Percentiles rank a stretch among this genome's conserved stretches.
Evolutionary conservation across 768 basidiomycete species (phyloP).

Genomic region (Boletales sp.): DNA sequence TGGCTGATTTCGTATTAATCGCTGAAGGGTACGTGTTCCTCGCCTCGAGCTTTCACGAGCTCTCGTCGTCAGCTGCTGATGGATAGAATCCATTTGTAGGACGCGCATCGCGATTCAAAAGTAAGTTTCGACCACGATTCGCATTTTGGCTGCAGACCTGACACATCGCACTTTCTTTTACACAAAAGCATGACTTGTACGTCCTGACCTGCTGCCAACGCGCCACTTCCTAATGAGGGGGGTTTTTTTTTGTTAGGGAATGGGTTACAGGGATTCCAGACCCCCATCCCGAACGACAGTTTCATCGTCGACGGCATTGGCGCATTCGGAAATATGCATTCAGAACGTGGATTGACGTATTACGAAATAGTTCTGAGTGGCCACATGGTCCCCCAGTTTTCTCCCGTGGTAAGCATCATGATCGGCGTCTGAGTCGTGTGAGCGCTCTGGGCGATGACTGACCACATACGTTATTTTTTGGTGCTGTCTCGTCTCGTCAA

Average conservation of each 20-base stretch:
- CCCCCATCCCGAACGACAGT: constrained; percentile 58
- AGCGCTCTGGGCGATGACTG: not conserved
- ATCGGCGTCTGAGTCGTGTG: not conserved
- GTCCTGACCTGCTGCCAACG: constrained; percentile 21
- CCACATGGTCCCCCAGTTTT: constrained; percentile 74
- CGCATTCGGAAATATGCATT: constrained; percentile 59
- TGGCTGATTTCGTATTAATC: constrained; percentile 71
- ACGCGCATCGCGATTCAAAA: constrained; percentile 64
- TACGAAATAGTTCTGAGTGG: constrained; percentile 65
- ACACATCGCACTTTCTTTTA: not conserved
- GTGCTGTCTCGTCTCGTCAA: not conserved
- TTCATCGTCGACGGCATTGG: constrained; percentile 72
- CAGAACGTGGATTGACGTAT: constrained; percentile 66
- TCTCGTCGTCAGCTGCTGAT: constrained; percentile 7
- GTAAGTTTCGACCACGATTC: constrained; percentile 31
- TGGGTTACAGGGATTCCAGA: constrained; percentile 71
- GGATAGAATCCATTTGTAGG: constrained; percentile 23
- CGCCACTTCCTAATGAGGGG: not conserved
- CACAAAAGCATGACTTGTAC: constrained; percentile 39
- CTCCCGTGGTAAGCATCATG: constrained; percentile 46
- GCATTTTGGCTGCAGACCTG: not conserved
- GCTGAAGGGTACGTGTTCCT: constrained; percentile 57
- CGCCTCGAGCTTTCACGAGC: not conserved
- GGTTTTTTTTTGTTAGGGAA: constrained; percentile 36
- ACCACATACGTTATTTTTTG: not conserved